Conservation (phyloP, 2,329 filamentous ascomycete genomes). For the Cladosporium sp. region DNA sequence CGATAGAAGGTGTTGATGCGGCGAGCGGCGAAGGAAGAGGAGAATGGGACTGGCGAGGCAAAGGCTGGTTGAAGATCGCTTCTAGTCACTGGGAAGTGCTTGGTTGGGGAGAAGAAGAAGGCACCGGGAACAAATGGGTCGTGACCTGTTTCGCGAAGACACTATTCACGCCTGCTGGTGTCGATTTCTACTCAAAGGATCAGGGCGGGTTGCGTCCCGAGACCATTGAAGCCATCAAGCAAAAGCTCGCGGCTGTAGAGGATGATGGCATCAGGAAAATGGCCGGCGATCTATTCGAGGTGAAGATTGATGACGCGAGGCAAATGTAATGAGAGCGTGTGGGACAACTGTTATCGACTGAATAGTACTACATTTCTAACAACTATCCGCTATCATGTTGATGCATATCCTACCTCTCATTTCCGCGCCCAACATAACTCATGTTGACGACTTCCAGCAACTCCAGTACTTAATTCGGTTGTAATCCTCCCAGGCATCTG, state of each 20-base stretch:
- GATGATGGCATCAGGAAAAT: slow-evolving; percentile 50
- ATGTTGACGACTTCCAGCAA: no score
- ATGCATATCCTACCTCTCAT: no score
- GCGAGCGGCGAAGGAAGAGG: slow-evolving; percentile 30
- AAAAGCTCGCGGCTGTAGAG: slow-evolving; percentile 47
- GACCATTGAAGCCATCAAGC: slow-evolving; percentile 52
- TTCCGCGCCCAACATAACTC: no score
- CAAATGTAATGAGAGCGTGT: background rate
- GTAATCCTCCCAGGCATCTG: no score
- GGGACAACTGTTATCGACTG: no score
- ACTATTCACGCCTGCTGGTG: slow-evolving; percentile 71
- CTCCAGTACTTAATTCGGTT: no score
- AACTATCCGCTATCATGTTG: no score
- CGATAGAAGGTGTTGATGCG: slow-evolving; percentile 60
- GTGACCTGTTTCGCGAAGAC: slow-evolving; percentile 83
- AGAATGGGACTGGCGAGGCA: slow-evolving; percentile 71
- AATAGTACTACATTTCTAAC: no score
- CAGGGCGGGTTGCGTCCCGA: slow-evolving; percentile 53
- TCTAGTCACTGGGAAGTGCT: slow-evolving; percentile 75
- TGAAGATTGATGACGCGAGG: slow-evolving; percentile 30
- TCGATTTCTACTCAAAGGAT: slow-evolving; percentile 69
- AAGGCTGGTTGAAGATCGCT: slow-evolving; percentile 66
- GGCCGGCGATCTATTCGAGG: slow-evolving; percentile 43
- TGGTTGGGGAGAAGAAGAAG: slow-evolving; percentile 59
- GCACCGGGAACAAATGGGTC: slow-evolving; percentile 51